Evolutionary conservation across 306 rosid genomes (phyloP).

Genomic region (Vigna hirtella): DNA sequence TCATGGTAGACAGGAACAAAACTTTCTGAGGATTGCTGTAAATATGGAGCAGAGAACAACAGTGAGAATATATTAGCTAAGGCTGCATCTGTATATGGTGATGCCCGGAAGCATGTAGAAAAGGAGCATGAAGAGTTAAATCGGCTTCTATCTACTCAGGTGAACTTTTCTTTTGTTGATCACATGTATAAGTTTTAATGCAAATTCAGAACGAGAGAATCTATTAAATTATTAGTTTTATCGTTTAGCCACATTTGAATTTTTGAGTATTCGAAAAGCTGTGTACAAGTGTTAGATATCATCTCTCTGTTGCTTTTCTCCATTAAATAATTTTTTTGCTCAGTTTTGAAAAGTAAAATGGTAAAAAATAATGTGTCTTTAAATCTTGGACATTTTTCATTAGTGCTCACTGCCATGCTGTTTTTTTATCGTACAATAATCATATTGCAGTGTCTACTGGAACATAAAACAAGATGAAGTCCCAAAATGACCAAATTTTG

Average conservation of each 20-base stretch:
- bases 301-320: background rate
- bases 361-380: too few relatives aligned
- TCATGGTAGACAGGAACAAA: slow-evolving; percentile 87
- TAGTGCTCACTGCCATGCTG: slow-evolving; percentile 10
- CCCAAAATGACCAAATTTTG: slow-evolving; percentile 11
- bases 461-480: slow-evolving; percentile 22
- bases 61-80: slow-evolving; percentile 82
- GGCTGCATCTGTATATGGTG: slow-evolving; percentile 95
- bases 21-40: slow-evolving; percentile 97
- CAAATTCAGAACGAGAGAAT: slow-evolving; percentile 23
- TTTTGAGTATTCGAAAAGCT: slow-evolving; percentile 8
- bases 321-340: slow-evolving; percentile 20
- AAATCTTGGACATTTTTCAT: slow-evolving; percentile 1
- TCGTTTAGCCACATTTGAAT: background rate
- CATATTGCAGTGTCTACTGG: slow-evolving; percentile 19
- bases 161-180: slow-evolving; percentile 47
- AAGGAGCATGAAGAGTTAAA: slow-evolving; percentile 93
- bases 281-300: slow-evolving; percentile 7
- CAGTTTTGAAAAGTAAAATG: background rate
- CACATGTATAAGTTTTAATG: slow-evolving; percentile 38
- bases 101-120: slow-evolving; percentile 94
- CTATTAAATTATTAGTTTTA: slow-evolving; percentile 23
- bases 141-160: slow-evolving; percentile 82
- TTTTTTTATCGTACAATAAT: background rate
- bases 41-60: slow-evolving; percentile 88